Base-by-base conservation (phyloP, 129 eudicot genomes). In the Tagetes erecta region DNA sequence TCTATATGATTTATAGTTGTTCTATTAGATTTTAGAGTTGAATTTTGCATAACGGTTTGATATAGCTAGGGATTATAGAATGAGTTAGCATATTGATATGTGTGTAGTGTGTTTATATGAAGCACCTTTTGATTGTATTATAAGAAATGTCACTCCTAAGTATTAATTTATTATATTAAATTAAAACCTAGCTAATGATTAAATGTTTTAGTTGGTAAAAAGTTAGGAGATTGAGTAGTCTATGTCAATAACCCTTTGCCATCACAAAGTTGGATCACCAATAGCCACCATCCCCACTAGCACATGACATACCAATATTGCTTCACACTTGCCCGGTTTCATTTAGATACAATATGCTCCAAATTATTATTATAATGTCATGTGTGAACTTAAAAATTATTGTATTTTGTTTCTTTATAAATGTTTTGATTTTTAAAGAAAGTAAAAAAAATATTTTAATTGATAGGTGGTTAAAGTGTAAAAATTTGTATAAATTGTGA, bases 201-300 rank as follows among this genome's bases (percentile, higher is more conserved):
- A 55, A 13, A 31, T 31, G 56, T 53, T 42, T 46, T 52, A 53
- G 59, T 14, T 67, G 36, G 27, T 38, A 59, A n/a, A 55, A 13
- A 70, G 70, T 13, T 60, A 62, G 56, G 40, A 33, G 55, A 71
- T 71, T 62, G 82, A 78, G 57, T 71, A 8, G 72, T 71, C 59
- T 12, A 11, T 51, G 42, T 70, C 77, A 60, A 70, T 50, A 71
- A 76, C 70, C 30, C 69, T 78, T 78, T 78, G 64, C 72, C 46
- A 62, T 71, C 59, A 40, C 20, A 77, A 49, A 69, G 76, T 69
- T 77, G 55, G 71, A 59, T 77, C 64, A 77, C 35, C 60, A 58
- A 68, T 67, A 50, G 62, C 80, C 80, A 38, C 6, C 20, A 50
- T 20, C 79, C 67, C 69, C 81, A 77, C 81, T 36, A 69, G 64